Evolutionary conservation across 768 basidiomycete genomes (phyloP), one percentile per base, ranked within the genome.

Genomic region (Psilocybe cubensis): DNA sequence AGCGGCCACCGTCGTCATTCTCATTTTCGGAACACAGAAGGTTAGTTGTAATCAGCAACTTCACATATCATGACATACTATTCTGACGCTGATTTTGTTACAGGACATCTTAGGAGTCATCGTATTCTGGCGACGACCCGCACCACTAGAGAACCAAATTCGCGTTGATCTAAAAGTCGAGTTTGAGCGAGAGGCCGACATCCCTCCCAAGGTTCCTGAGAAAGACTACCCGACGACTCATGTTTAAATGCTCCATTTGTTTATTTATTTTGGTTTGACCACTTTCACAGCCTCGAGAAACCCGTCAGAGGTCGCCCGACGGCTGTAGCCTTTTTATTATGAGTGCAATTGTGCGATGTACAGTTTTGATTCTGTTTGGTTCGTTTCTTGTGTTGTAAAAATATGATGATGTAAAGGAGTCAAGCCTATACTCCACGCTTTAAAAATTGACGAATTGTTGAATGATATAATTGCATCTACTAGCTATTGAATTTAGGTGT

Each of bases 1-100:
- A 83, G 82, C 79, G 54, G 71, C 79, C 4, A 77, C 71, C 3
- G 68, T 78, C 23, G 64, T 78, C 11, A 67, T 81, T n/a, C 25
- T 81, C 29, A 75, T 81, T 41, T 83, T 83, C 61, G 80, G 72
- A 1, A 78, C 81, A 1, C 81, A 81, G 61, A 67, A 53, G 49
- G 79, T 77, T 53, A 48, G 79, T 76, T 52, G 67, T 35, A 1
- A 3, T 49, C 12, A 11, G 11, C 6, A 18, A 8, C 4, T 42
- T 11, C 42, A 6, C 28, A 1, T 27, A n/a, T 24, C 1, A 10
- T 7, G 38, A 33, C 18, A 57, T 11, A 25, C 23, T 27, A 1
- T 24, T 41, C 28, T 48, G 14, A 38, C 11, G 40, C 38, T 43
- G 21, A 20, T 8, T 9, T 50, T 43, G 20, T n/a, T 11, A 7